Percentiles rank a stretch among this genome's conserved stretches.
phyloP scores from a whole-genome alignment of 306 rosid species.

The Mucuna pruriens region DNA sequence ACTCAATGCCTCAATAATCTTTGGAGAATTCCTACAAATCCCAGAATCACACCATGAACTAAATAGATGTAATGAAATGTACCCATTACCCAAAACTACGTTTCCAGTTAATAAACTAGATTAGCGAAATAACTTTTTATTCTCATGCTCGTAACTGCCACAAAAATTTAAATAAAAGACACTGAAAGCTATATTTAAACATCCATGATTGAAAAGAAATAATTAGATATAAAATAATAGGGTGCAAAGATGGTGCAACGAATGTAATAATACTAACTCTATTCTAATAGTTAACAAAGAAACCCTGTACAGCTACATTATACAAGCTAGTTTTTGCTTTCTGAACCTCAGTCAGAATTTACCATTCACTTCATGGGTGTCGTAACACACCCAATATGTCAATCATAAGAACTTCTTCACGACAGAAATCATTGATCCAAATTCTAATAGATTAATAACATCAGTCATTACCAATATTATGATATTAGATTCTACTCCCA shows the following conservation, averaged over 20 bases:
- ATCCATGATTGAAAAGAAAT: background rate
- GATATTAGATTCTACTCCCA: background rate
- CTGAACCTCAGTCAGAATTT: background rate
- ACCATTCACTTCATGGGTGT: constrained; percentile 1
- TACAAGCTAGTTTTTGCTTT: constrained; percentile 1
- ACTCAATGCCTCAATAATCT: constrained; percentile 79
- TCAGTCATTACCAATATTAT: background rate
- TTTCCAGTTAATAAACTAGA: background rate
- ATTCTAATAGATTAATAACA: constrained; percentile 16
- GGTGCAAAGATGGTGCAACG: background rate
- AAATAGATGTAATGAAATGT: constrained; percentile 36
- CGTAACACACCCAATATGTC: background rate
- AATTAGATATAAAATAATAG: background rate
- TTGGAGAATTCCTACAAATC: constrained; percentile 76
- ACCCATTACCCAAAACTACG: background rate
- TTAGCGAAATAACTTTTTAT: background rate
- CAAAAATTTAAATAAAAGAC: background rate
- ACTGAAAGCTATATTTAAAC: background rate
- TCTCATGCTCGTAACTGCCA: constrained; percentile 2
- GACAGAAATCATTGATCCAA: constrained; percentile 1
- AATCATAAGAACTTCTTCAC: background rate
- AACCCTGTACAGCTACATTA: background rate
- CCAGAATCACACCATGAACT: constrained; percentile 36
- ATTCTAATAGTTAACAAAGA: background rate
- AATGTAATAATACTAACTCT: background rate